Percentiles rank a stretch among this genome's conserved stretches.
Conservation (phyloP, 306 rosid species). For the Inga oerstediana region DNA sequence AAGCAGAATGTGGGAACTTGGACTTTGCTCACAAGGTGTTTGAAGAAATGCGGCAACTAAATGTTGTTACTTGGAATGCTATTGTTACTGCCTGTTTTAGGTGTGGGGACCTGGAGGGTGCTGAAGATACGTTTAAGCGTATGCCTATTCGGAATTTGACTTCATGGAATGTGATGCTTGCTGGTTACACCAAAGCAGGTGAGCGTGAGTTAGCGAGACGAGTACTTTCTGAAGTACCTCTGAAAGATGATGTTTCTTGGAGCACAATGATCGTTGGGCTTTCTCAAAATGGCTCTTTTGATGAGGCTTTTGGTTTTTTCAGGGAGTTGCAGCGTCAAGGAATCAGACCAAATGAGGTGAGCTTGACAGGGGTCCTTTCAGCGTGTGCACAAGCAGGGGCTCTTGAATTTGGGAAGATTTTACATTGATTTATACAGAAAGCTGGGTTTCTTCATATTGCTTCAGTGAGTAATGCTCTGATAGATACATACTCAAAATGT, state of each 20-base stretch:
- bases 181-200: slow-evolving; percentile 68
- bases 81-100: slow-evolving; percentile 65
- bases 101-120: slow-evolving; percentile 58
- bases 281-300: slow-evolving; percentile 63
- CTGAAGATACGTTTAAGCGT: slow-evolving; percentile 42
- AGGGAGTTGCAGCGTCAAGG: slow-evolving; percentile 56
- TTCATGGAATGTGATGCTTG: slow-evolving; percentile 79
- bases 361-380: slow-evolving; percentile 80
- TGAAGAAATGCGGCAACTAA: slow-evolving; percentile 72
- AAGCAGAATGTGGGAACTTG: slow-evolving; percentile 61
- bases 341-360: slow-evolving; percentile 66
- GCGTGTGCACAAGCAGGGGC: slow-evolving; percentile 92
- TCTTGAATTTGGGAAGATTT: slow-evolving; percentile 66
- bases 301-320: slow-evolving; percentile 74
- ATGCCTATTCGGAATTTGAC: slow-evolving; percentile 76
- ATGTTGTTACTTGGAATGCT: slow-evolving; percentile 85
- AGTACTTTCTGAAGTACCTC: slow-evolving; percentile 59
- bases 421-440: slow-evolving; percentile 74
- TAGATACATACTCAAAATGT: slow-evolving; percentile 71
- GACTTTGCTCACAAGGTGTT: slow-evolving; percentile 55
- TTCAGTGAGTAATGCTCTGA: slow-evolving; percentile 75
- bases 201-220: slow-evolving; percentile 66
- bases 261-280: slow-evolving; percentile 88
- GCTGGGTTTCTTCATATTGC: slow-evolving; percentile 61
- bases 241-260: slow-evolving; percentile 81